Base-by-base conservation (phyloP, 2,329 filamentous ascomycete genomes). In the Stachybotrys echinatus region DNA sequence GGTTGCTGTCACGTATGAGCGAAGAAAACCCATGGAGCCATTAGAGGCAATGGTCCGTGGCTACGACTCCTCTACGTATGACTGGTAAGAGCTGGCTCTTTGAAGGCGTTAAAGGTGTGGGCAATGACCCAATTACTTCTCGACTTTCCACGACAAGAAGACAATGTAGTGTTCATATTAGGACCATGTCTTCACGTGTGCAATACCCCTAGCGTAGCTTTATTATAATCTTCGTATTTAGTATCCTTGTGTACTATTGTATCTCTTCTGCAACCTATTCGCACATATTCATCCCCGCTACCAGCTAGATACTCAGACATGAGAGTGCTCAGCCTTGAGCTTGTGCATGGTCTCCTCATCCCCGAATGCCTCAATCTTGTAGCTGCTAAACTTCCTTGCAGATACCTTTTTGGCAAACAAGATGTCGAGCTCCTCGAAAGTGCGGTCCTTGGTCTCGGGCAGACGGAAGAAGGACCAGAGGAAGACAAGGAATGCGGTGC, bases 381-480 rank as follows among this genome's bases (percentile, higher is more conserved):
- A 54, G n/a, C n/a, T 44, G 34, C 42, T 49, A 31, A 54, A 54
- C 45, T 53, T 37, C 23, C 58, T 54, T 1, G 58, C 58, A 8
- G 56, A 48, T 1, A 60, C 48, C 12, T 47, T 43, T 42, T 58
- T 59, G n/a, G 58, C 55, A 58, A 82, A 82, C 40, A 83, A 57
- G 12, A 74, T 65, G 48, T 81, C 78, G 1, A 82, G 66, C 61
- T 81, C 77, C 55, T 77, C 75, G 43, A 77, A 74, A 0, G 74
- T 76, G 20, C 75, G 68, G 3, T 69, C 74, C 40, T 73, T 74
- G 1, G 76, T 73, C 61, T 82, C 79, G 5, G 76, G 76, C 7
- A 79, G 61, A 19, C 73, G 74, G 58, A 77, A 70, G 51, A 70
- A 75, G 52, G 76, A 63, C 65, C 64, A 67, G 17, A 61, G 23